Base-by-base conservation (phyloP, 108 stramenopile species). In the Thalassiosira profunda region DNA sequence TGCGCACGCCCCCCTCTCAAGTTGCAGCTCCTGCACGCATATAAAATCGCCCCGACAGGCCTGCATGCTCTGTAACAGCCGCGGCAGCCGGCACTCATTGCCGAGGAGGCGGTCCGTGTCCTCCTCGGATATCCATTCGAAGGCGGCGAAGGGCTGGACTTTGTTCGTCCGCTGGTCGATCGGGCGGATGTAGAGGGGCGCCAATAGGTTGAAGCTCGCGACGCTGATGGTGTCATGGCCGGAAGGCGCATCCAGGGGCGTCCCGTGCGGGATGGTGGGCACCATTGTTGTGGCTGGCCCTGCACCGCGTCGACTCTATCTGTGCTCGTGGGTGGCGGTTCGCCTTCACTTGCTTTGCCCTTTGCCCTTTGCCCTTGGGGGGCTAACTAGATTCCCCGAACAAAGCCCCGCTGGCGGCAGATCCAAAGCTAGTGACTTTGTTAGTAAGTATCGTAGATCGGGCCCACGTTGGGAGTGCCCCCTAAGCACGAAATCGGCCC, bases 11-110 rank as follows among this genome's bases (percentile, higher is more conserved):
- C 47, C 29, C 38, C 74, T 68, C 47, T 81, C 83, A 1, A 84
- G 42, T 40, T 84, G 83, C 28, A 84, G 43, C 47, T 84, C 83
- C 48, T 84, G 83, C n/a, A 84, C 63, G 58, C 83, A 84, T 63
- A 84, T 81, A 47, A 84, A 70, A 48, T 81, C 80, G 38, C 70
- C 45, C 0, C 34, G 51, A 37, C 79, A 77, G 48, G 34, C 26
- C 6, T 37, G 49, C 8, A 84, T 15, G 26, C 45, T 34, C 1
- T 54, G 17, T 4, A 73, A 36, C 35, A 84, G 58, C 63, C 63
- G 70, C 20, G 74, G 76, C 29, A 72, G 30, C 28, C 83, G 70
- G 33, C 29, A 9, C 2, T 67, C 64, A 72, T 71, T 46, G 17
- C 70, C 59, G 1, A 81, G 52, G 10, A 81, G 26, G 1, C 23